Conservation (phyloP, 495 filamentous ascomycete species). For the Cryomyces minteri region DNA sequence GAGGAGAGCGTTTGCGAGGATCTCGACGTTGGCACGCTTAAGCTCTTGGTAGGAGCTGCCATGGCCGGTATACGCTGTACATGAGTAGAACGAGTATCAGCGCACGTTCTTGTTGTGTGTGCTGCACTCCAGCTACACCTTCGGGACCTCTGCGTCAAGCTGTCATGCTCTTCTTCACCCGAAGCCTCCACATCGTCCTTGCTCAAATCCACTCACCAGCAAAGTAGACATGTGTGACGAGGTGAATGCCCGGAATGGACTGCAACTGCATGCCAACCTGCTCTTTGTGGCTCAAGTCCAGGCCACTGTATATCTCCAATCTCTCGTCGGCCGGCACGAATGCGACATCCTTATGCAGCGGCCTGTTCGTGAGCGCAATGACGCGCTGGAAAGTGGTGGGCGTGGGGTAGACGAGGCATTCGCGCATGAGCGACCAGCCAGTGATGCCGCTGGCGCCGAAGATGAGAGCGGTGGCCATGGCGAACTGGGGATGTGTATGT, state of each 20-base stretch:
- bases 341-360: conserved; percentile 1
- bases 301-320: conserved; percentile 7
- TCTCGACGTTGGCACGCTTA: conserved; percentile 13
- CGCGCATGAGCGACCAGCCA: conserved; percentile 5
- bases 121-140: too few relatives aligned
- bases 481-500: too few relatives aligned
- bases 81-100: background rate
- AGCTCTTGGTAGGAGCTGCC: conserved; percentile 8
- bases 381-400: conserved; percentile 4
- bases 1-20: conserved; percentile 15
- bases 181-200: too few relatives aligned
- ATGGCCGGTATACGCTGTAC: conserved; percentile 10
- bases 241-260: conserved; percentile 5
- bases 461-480: conserved; percentile 1
- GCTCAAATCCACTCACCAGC: too few relatives aligned
- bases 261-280: conserved; percentile 1
- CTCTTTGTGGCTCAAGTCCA: conserved; percentile 4
- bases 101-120: background rate
- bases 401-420: conserved; percentile 5
- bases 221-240: conserved; percentile 11
- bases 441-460: conserved; percentile 7
- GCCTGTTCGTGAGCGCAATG: conserved; percentile 7
- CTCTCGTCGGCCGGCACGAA: conserved; percentile 4
- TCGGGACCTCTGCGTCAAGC: background rate
- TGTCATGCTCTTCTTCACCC: background rate